A percentile compares a stretch with the other conserved stretches of the same genome.
Conservation (phyloP, 2,329 filamentous ascomycete species). For the Pseudogymnoascus sp. region DNA sequence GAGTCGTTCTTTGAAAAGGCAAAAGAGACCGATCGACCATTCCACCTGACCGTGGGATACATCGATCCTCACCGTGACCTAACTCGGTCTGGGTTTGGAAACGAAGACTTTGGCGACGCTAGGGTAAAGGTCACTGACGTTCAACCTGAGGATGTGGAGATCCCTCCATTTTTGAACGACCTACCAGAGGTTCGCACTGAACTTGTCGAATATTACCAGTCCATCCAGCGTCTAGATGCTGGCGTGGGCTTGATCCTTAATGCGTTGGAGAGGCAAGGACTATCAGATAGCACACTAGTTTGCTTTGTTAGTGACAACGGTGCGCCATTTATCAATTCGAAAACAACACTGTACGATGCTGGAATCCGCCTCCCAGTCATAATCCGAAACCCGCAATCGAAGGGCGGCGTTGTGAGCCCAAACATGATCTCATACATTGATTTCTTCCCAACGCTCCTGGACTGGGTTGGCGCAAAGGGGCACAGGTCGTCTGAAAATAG, state of each 20-base stretch:
- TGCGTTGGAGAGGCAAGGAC: conserved; percentile 22
- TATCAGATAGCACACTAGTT: conserved; percentile 30
- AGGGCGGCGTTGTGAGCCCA: conserved; percentile 25
- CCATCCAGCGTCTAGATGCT: conserved; percentile 28
- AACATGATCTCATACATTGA: conserved; percentile 36
- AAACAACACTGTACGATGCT: conserved; percentile 36
- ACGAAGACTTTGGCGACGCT: conserved; percentile 23
- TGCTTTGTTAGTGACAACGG: conserved; percentile 37
- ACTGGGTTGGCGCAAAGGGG: conserved; percentile 24
- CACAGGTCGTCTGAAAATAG: conserved; percentile 14
- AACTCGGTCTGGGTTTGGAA: conserved; percentile 31
- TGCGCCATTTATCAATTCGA: conserved; percentile 37
- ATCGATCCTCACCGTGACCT: conserved; percentile 40
- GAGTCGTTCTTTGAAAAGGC: conserved; percentile 33
- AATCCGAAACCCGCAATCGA: conserved; percentile 26
- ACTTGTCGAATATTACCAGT: conserved; percentile 22
- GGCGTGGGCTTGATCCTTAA: conserved; percentile 32
- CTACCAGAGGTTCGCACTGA: conserved; percentile 23
- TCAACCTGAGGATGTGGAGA: conserved; percentile 14
- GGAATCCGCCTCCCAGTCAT: conserved; percentile 33
- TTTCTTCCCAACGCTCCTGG: conserved; percentile 33
- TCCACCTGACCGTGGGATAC: conserved; percentile 40
- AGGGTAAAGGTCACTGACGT: conserved; percentile 6
- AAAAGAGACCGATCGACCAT: conserved; percentile 28
- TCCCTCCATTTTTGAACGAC: conserved; percentile 24